Evolutionary conservation across 75 land plant genomes (phyloP), one percentile per base, ranked within the genome.

Genomic region (Pseudotsuga menziesii): DNA sequence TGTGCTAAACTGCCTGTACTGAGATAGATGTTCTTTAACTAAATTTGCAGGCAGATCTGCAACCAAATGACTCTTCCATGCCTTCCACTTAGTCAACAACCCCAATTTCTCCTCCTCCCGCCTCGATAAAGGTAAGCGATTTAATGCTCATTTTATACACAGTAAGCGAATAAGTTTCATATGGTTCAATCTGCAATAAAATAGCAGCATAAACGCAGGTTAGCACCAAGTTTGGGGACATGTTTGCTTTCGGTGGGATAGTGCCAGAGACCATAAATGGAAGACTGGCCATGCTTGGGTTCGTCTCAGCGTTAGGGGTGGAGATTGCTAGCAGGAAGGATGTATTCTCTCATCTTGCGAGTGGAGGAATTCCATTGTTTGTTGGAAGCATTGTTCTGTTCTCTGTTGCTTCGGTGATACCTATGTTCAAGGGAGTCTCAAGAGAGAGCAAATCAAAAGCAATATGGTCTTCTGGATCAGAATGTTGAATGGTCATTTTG

Each of bases 181-280:
- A n/a, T n/a, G n/a, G n/a, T n/a, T n/a, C n/a, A n/a, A n/a, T n/a
- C n/a, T n/a, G 4, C 4, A 4, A 39, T 39, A 39, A 39, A 39
- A 39, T 5, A 0, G 0, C 1, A 4, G 44, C 3, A 39, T 39
- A 4, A 14, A 16, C 1, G 9, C 83, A 85, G 83, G 83, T 84
- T 16, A 88, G 91, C 82, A 91, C 93, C 26, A 85, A 76, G 60
- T 85, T 91, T 74, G 26, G 6, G 3, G 96, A 93, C 78, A 62
- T 91, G 57, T 83, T 93, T 20, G 88, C 93, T 1, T 93, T 93
- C 83, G 75, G 84, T 13, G 94, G 96, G 17, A 91, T 91, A 3
- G 96, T 83, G 12, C 96, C 96, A 14, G 96, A 93, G 88, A 84
- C 87, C 63, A 89, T 93, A 84, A 93, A 93, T 73, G 96, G 96